Base-by-base conservation (phyloP, 352 stramenopile species). In the Nothophytophthora sp. region DNA sequence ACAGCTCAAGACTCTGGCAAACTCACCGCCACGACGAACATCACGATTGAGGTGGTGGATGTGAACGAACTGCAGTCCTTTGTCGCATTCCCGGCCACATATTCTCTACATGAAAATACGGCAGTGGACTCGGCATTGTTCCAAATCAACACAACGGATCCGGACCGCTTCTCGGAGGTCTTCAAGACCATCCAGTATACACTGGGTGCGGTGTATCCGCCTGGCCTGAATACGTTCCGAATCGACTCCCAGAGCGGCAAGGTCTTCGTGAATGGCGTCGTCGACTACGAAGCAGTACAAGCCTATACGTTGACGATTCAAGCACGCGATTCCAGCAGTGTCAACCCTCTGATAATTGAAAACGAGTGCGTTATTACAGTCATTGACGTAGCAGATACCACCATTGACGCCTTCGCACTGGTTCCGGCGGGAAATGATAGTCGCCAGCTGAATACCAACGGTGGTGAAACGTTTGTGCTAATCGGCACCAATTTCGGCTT, bases 401-500 rank as follows among this genome's bases (percentile, higher is more conserved):
- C 54, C 5, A 22, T 69, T 25, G 47, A 69, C 35, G 10, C 19
- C 9, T 28, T 60, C 35, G 27, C 9, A 16, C 37, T 69, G 34
- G 18, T 65, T n/a, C n/a, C n/a, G n/a, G n/a, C n/a, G 4, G n/a
- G 24, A 5, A 13, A 28, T 18, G 20, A 20, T 8, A 43, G 36
- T 11, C 15, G 18, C 22, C 28, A 40, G 15, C 48, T 88, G 2
- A 28, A 68, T 4, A 82, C 76, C 1, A 50, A 53, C 0, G 73
- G 76, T 36, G 69, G 69, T 1, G 55, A 84, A 28, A 37, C 30
- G 0, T 49, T 88, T 19, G 25, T 73, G 20, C 34, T 85, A 15
- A 65, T 56, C 3, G 76, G 73, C 4, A 61, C 62, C 28, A 83
- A 88, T 38, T 72, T 88, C 8, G 76, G 76, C 8, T 88, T 88